Conservation (phyloP, 345 rosid genomes). For the Ailanthus altissimus region DNA sequence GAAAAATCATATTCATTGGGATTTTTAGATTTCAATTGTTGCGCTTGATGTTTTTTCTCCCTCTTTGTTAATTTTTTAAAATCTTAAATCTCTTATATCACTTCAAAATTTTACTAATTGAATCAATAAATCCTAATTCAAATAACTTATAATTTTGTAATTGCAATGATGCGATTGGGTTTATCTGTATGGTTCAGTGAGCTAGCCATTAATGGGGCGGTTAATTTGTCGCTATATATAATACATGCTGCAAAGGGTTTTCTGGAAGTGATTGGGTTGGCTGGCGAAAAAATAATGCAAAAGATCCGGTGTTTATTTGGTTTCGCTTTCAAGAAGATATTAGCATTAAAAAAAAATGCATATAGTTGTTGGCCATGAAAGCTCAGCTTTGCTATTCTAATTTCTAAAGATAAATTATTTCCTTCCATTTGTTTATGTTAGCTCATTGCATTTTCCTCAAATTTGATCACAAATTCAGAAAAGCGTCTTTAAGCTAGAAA, state of each 20-base stretch:
- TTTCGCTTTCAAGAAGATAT: constrained; percentile 7
- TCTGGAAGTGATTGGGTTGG: background rate
- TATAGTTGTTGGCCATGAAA: constrained; percentile 7
- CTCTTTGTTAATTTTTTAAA: too few relatives aligned
- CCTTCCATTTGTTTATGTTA: background rate
- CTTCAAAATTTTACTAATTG: too few relatives aligned
- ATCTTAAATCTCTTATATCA: too few relatives aligned
- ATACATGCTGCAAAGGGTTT: background rate
- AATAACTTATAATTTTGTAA: background rate
- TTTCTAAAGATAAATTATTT: background rate
- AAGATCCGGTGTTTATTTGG: background rate
- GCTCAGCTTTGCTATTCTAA: background rate
- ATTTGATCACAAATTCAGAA: too few relatives aligned
- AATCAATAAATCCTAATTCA: too few relatives aligned
- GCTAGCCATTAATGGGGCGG: background rate
- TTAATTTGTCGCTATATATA: constrained; percentile 7
- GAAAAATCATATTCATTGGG: constrained; percentile 17
- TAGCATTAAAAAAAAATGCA: background rate
- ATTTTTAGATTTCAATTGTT: background rate
- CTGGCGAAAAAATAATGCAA: constrained; percentile 6
- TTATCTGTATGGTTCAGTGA: background rate
- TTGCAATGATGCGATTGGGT: background rate
- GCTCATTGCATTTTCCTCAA: background rate
- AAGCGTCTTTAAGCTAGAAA: too few relatives aligned
- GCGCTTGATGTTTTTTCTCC: too few relatives aligned